These are phyloP conservation scores for Globisporangium nagaii DNA, from an alignment of 352 stramenopile species.

Conservation along the genomic window DNA sequence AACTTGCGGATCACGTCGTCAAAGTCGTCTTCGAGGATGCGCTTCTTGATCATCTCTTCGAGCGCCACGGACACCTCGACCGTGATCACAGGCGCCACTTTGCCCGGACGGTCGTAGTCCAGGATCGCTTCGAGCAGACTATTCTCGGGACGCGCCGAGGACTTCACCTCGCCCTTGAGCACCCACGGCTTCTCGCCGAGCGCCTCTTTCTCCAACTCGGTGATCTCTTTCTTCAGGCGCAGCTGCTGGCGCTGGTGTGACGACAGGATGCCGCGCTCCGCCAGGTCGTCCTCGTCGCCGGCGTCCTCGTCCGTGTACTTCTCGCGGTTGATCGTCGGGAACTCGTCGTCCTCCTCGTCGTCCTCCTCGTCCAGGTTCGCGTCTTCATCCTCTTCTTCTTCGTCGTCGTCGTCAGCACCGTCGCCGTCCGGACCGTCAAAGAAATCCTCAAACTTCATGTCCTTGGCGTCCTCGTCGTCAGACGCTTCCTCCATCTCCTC, in stretches of 20 bases:
- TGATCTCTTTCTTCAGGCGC: conserved; percentile 77
- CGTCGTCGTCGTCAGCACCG: conserved; percentile 18
- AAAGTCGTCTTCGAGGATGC: conserved; percentile 93
- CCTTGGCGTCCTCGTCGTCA: conserved; percentile 48
- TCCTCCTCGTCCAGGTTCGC: conserved; percentile 35
- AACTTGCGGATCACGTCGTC: conserved; percentile 93
- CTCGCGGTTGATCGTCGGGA: conserved; percentile 39
- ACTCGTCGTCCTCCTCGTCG: conserved; percentile 53
- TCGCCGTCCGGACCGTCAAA: conserved; percentile 45
- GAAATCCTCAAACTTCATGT: conserved; percentile 62
- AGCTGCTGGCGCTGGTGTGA: conserved; percentile 68
- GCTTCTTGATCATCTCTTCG: conserved; percentile 93
- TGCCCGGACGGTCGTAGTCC: conserved; percentile 91
- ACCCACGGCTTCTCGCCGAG: conserved; percentile 93
- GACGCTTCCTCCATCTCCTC: conserved; percentile 48
- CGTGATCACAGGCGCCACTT: conserved; percentile 90
- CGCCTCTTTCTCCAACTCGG: conserved; percentile 81
- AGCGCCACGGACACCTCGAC: conserved; percentile 89
- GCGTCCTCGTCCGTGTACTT: conserved; percentile 54
- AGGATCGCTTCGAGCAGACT: conserved; percentile 91
- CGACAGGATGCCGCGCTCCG: conserved; percentile 76
- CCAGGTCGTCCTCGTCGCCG: conserved; percentile 60
- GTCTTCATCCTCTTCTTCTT: conserved; percentile 36
- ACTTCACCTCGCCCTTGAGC: conserved; percentile 90
- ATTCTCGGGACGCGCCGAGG: conserved; percentile 84